phyloP scores from a whole-genome alignment of 2,329 filamentous ascomycete genomes.

The Thielaviopsis populi region DNA sequence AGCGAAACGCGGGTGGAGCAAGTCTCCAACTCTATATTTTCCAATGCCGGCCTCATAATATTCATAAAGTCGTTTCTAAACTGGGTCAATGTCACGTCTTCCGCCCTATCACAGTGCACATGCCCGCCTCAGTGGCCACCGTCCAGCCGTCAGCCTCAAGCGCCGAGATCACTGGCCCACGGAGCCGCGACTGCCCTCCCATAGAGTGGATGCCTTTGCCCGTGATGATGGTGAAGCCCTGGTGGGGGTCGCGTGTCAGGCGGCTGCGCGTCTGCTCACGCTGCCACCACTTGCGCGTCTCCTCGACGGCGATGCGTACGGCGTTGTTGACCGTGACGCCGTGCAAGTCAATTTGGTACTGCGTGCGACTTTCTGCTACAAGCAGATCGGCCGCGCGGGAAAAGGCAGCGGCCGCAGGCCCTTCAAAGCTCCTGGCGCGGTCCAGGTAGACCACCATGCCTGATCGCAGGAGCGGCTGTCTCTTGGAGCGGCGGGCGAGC shows the following conservation, averaged over 20 bases:
- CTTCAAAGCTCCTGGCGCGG: constrained; percentile 48
- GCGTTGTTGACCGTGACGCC: constrained; percentile 70
- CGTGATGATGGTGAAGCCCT: constrained; percentile 67
- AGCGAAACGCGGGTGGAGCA: neutral
- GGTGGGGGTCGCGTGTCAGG: constrained; percentile 24
- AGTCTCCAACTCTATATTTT: neutral
- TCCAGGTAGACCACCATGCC: constrained; percentile 64
- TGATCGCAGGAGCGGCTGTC: constrained; percentile 57
- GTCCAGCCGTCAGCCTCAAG: constrained; percentile 72
- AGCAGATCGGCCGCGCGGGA: constrained; percentile 47
- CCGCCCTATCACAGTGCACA: constrained; percentile 42
- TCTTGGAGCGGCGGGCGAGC: constrained; percentile 38
- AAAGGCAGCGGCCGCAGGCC: constrained; percentile 20
- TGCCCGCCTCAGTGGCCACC: constrained; percentile 55
- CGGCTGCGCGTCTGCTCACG: constrained; percentile 1
- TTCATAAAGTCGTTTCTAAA: neutral
- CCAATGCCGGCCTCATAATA: neutral
- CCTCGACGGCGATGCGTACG: constrained; percentile 56
- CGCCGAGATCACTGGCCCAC: constrained; percentile 63
- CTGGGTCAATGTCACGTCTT: neutral
- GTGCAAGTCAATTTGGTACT: constrained; percentile 58
- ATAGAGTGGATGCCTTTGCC: constrained; percentile 66
- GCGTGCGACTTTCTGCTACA: constrained; percentile 51
- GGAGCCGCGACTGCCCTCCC: constrained; percentile 59
- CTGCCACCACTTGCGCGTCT: constrained; percentile 60